A percentile compares a stretch with the other conserved stretches of the same genome.
phyloP scores from a whole-genome alignment of 495 filamentous ascomycete species.

The Lasiosphaeriaceae sp. region DNA sequence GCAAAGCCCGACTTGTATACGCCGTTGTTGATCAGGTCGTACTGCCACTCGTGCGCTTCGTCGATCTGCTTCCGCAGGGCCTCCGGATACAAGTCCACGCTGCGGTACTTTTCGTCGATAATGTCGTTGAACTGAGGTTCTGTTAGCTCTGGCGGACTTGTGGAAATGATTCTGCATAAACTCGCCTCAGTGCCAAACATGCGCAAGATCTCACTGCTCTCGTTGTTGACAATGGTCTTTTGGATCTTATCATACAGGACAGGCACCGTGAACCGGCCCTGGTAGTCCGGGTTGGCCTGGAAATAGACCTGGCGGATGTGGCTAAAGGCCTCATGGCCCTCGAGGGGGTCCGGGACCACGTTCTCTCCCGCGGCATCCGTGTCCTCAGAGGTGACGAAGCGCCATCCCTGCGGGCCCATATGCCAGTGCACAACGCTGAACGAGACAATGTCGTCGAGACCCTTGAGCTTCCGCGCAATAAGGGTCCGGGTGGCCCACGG shows the following conservation, averaged over 20 bases:
- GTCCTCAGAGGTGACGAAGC: constrained; percentile 65
- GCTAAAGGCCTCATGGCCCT: constrained; percentile 55
- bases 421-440: constrained; percentile 67
- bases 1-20: constrained; percentile 70
- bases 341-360: constrained; percentile 57
- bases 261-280: constrained; percentile 75
- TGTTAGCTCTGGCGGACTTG: no score
- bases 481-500: constrained; percentile 82
- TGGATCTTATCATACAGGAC: constrained; percentile 71
- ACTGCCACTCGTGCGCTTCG: constrained; percentile 61
- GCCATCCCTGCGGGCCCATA: constrained; percentile 66
- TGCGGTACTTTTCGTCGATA: constrained; percentile 45
- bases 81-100: constrained; percentile 54
- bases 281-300: constrained; percentile 61
- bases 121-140: constrained; percentile 51
- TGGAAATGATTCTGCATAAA: no score
- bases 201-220: constrained; percentile 78
- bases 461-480: constrained; percentile 74
- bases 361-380: constrained; percentile 46
- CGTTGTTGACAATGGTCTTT: constrained; percentile 75
- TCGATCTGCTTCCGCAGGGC: constrained; percentile 55
- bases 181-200: constrained; percentile 55
- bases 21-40: constrained; percentile 63
- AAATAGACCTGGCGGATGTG: constrained; percentile 71
- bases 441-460: constrained; percentile 67